Evolutionary conservation across 73 alveolate species (phyloP).

Genomic region (Tetrahymena borealis): DNA sequence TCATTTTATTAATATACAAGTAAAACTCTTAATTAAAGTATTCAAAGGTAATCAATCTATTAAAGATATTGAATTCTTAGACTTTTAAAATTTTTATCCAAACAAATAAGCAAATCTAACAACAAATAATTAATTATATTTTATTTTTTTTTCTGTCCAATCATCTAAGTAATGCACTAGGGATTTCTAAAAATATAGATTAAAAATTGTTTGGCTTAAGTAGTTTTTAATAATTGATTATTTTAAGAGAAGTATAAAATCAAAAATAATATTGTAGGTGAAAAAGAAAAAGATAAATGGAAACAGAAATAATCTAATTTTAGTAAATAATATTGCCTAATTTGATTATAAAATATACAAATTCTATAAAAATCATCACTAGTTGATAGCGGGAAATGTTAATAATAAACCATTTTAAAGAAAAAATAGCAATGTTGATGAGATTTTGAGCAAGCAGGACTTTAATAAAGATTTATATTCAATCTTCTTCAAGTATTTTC

Average conservation of each 20-base stretch:
- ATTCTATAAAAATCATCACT: neutral
- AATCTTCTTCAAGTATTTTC: neutral
- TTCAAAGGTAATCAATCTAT: no score
- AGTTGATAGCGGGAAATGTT: no score
- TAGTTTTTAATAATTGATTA: neutral
- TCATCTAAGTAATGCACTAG: no score
- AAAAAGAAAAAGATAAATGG: neutral
- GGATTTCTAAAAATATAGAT: no score
- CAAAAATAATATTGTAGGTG: neutral
- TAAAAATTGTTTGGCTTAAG: no score
- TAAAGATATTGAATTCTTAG: no score
- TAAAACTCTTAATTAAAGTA: no score
- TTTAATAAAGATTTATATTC: neutral
- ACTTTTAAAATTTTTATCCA: no score
- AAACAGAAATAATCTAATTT: neutral
- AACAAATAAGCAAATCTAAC: no score
- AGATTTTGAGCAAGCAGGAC: neutral
- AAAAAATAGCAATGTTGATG: neutral
- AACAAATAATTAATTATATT: no score
- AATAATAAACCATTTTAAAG: neutral
- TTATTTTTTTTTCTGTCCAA: no score
- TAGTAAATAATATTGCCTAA: neutral
- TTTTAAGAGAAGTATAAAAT: neutral
- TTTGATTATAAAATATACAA: neutral
- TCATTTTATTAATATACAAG: no score